Conservation (phyloP, 768 basidiomycete species). For the Agrocybe pediades region DNA sequence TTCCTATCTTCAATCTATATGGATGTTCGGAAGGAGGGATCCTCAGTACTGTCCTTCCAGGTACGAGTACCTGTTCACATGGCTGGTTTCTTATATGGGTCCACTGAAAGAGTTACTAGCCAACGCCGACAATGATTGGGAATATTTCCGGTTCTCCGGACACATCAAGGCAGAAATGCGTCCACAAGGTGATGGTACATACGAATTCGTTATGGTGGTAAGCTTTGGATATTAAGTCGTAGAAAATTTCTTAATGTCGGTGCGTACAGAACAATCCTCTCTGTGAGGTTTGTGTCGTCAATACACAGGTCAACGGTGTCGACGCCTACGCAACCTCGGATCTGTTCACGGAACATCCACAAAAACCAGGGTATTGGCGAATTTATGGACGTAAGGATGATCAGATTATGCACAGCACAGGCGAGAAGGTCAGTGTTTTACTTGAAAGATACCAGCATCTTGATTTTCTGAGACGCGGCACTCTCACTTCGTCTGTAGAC, state of each 20-base stretch:
- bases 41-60: constrained; percentile 4
- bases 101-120: not conserved
- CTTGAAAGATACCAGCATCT: not conserved
- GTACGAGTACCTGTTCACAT: not conserved
- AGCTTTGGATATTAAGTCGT: not conserved
- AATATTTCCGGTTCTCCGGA: constrained; percentile 5
- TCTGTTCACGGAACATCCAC: constrained; percentile 6
- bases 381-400: constrained; percentile 11
- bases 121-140: constrained; percentile 8
- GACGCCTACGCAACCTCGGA: constrained; percentile 9
- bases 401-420: constrained; percentile 14
- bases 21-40: constrained; percentile 11
- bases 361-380: constrained; percentile 10
- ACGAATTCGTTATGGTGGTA: constrained; percentile 8
- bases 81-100: not conserved
- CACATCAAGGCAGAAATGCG: constrained; percentile 1
- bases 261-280: constrained; percentile 8
- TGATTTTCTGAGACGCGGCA: no score
- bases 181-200: not conserved
- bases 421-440: constrained; percentile 6
- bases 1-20: constrained; percentile 7
- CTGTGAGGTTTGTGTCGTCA: constrained; percentile 1
- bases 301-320: not conserved
- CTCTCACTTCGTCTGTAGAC: constrained; percentile 1
- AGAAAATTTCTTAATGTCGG: not conserved